Base-by-base conservation (phyloP, 192 early-diverging fungal genomes). In the Coemansia sp. region DNA sequence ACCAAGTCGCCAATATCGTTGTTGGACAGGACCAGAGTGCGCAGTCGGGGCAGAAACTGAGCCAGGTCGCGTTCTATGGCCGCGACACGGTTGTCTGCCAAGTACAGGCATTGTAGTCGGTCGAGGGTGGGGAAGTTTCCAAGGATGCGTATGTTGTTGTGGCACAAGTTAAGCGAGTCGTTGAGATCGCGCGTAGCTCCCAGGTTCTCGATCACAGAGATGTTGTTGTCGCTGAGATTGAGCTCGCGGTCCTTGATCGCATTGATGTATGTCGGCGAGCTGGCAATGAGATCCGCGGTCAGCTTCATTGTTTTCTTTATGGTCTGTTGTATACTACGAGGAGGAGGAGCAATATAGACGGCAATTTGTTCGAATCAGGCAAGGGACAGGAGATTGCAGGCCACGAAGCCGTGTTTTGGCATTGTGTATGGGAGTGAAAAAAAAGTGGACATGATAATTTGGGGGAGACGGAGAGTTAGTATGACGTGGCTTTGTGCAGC, bases 161-260 rank as follows among this genome's bases (percentile, higher is more conserved):
- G 88, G 60, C 94, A 93, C 35, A 99, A 80, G 77, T 99, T 94
- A 42, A 99, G 83, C 10, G 93, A 86, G 75, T 98, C 96, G 85
- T 98, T 90, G 58, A 88, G 85, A 74, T 99, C 94, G 89, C 94
- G 96, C 25, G 96, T 94, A 17, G 92, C 91, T 36, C 94, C 92
- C 15, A 99, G 84, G 80, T 99, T 98, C 79, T 99, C 98, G 64
- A 99, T 94, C 63, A 86, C 74, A 43, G 92, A 86, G 25, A 98
- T 95, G 68, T 94, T 93, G 61, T 91, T 87, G 57, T 92, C 90
- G 79, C 94, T 86, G 53, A 99, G 79, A 64, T 94, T 91, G 53
- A 99, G 87, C 79, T 96, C 94, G 47, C 93, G 84, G 79, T 97
- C 96, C 77, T 90, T 90, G 29, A 97, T 76, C 17, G 96, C 83